These are phyloP conservation scores for Cercospora brassicicola DNA, from an alignment of 2,329 filamentous ascomycete genomes.

Conservation along the genomic window DNA sequence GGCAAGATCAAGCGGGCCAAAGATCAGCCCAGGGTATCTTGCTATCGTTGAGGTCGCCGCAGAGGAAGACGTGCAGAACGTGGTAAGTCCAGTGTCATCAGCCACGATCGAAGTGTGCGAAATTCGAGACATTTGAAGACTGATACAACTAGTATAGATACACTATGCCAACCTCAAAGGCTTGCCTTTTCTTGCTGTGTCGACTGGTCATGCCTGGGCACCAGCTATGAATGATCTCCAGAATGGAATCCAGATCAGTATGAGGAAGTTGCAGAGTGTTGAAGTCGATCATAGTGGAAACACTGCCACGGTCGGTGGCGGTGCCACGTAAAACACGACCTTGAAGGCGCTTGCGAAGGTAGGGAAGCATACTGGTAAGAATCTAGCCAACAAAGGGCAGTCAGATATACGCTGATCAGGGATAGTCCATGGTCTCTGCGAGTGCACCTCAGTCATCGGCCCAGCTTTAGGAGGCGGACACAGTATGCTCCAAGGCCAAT, in stretches of 20 bases:
- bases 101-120: not conserved
- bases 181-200: constrained; percentile 2
- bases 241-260: constrained; percentile 5
- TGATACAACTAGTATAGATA: not conserved
- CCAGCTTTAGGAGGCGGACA: constrained; percentile 23
- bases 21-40: not conserved
- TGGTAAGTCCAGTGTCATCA: not conserved
- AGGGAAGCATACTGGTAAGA: not conserved
- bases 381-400: not conserved
- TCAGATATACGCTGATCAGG: not conserved
- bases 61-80: not conserved
- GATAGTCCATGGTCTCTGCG: constrained; percentile 13
- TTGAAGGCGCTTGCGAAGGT: not conserved
- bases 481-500: constrained; percentile 26
- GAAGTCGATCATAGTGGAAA: not conserved
- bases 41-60: not conserved
- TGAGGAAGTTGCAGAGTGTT: constrained; percentile 1
- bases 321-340: not conserved
- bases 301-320: not conserved
- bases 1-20: constrained; percentile 4
- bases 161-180: not conserved
- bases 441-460: constrained; percentile 13
- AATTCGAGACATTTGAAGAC: not conserved
- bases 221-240: not conserved
- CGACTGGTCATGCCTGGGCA: constrained; percentile 4